These are phyloP conservation scores for Fusarium penzigii DNA, from an alignment of 2,329 filamentous ascomycete genomes.

Conservation along the genomic window DNA sequence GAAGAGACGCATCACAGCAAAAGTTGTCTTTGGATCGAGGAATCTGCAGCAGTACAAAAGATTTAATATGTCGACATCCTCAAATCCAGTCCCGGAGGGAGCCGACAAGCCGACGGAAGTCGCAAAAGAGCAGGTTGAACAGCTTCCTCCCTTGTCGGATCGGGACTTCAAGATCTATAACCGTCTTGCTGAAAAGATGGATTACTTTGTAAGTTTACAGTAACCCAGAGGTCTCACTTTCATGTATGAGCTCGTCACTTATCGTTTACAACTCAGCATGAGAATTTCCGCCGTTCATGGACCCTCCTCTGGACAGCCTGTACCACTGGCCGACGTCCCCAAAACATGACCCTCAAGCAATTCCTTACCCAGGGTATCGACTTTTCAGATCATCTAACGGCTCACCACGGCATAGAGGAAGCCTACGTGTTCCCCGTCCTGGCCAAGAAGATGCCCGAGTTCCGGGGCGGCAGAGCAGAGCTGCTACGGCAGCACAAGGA, in stretches of 20 bases:
- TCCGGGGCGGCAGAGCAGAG: constrained; percentile 55
- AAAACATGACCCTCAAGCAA: constrained; percentile 64
- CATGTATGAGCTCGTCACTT: background rate
- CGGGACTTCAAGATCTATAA: constrained; percentile 72
- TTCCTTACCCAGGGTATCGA: constrained; percentile 69
- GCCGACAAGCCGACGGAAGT: constrained; percentile 4
- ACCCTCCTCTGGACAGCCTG: constrained; percentile 69
- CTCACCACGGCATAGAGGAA: constrained; percentile 85
- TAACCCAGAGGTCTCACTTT: background rate
- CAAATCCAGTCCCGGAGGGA: constrained; percentile 6
- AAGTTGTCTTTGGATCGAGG: background rate
- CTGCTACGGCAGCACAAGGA: constrained; percentile 73
- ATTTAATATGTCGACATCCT: constrained; percentile 16
- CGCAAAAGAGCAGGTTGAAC: constrained; percentile 16
- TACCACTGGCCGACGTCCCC: constrained; percentile 57
- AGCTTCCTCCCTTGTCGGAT: constrained; percentile 62
- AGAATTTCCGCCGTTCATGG: constrained; percentile 76
- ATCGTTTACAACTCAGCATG: constrained; percentile 54
- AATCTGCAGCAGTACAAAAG: background rate
- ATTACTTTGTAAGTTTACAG: constrained; percentile 59
- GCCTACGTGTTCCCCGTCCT: constrained; percentile 76
- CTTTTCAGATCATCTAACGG: constrained; percentile 69
- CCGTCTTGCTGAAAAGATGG: constrained; percentile 73
- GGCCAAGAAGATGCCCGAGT: constrained; percentile 77
- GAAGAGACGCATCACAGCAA: background rate